These are phyloP conservation scores for Ascocoryne sarcoides DNA, from an alignment of 2,329 filamentous ascomycete genomes.

Conservation along the genomic window DNA sequence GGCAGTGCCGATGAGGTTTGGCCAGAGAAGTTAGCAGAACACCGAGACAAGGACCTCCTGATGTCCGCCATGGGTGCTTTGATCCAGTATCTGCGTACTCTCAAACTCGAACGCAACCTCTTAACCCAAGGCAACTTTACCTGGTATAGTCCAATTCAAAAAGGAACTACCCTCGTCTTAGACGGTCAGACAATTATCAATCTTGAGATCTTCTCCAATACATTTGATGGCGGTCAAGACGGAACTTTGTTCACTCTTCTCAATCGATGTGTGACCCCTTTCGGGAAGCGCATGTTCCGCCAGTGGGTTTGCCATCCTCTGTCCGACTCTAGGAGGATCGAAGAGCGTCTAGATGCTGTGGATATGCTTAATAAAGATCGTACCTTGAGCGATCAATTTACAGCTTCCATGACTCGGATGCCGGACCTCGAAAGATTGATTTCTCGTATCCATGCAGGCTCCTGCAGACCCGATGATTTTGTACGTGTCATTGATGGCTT, in stretches of 20 bases:
- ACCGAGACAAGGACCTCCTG: slow-evolving; percentile 66
- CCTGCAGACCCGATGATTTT: slow-evolving; percentile 88
- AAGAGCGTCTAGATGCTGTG: slow-evolving; percentile 87
- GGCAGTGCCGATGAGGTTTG: slow-evolving; percentile 50
- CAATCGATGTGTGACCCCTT: slow-evolving; percentile 91
- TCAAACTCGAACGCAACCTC: slow-evolving; percentile 83
- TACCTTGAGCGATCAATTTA: slow-evolving; percentile 76
- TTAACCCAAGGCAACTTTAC: slow-evolving; percentile 86
- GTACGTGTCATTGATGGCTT: slow-evolving; percentile 90
- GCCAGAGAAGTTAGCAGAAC: slow-evolving; percentile 66
- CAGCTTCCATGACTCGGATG: slow-evolving; percentile 79
- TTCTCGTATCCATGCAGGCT: slow-evolving; percentile 84
- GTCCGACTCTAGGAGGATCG: slow-evolving; percentile 78
- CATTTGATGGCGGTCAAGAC: slow-evolving; percentile 72
- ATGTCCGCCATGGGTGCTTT: slow-evolving; percentile 91
- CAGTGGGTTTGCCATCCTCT: slow-evolving; percentile 97
- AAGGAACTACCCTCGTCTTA: slow-evolving; percentile 78
- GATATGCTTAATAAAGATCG: slow-evolving; percentile 83
- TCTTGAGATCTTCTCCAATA: slow-evolving; percentile 93
- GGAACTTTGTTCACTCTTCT: slow-evolving; percentile 86
- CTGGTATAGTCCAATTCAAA: slow-evolving; percentile 85
- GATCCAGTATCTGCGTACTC: slow-evolving; percentile 72
- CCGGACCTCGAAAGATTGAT: slow-evolving; percentile 91
- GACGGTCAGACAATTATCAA: slow-evolving; percentile 97
- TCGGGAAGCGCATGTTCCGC: slow-evolving; percentile 90